Evolutionary conservation across 75 land plant species (phyloP).

Genomic region (Larix kaempferi): DNA sequence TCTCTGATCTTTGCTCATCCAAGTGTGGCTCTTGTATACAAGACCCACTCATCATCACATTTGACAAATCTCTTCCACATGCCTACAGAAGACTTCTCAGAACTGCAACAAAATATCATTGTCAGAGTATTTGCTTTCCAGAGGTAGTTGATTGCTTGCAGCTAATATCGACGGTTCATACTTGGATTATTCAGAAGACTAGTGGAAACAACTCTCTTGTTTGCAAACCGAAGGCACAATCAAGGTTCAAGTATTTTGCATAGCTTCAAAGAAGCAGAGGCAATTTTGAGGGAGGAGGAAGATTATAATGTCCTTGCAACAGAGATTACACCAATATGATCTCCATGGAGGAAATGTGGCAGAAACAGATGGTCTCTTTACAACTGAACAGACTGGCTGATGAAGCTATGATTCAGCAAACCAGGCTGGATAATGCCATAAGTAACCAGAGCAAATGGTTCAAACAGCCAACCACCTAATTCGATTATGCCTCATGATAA

Average conservation of each 20-base stretch:
- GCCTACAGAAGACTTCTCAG: no score
- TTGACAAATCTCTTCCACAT: no score
- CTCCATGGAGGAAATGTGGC: constrained; percentile 90
- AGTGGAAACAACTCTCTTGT: no score
- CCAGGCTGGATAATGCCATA: constrained; percentile 26
- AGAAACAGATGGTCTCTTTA: constrained; percentile 63
- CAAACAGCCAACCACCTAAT: constrained; percentile 14
- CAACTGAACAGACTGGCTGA: constrained; percentile 62
- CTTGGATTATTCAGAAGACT: no score
- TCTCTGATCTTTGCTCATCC: no score
- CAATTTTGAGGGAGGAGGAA: constrained; percentile 69
- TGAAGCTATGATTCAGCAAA: constrained; percentile 26
- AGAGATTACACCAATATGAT: constrained; percentile 58
- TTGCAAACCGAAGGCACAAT: constrained; percentile 14
- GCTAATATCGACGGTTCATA: no score
- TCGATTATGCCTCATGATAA: constrained; percentile 30
- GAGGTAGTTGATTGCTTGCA: no score
- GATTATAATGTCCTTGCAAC: constrained; percentile 67
- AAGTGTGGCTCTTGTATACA: no score
- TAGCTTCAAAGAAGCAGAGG: constrained; percentile 78
- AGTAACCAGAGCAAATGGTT: constrained; percentile 18
- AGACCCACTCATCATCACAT: no score
- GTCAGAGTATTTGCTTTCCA: no score
- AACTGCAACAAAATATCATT: no score
- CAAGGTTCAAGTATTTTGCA: constrained; percentile 36